Conservation (phyloP, 768 basidiomycete species). For the Phanerochaete sordida region DNA sequence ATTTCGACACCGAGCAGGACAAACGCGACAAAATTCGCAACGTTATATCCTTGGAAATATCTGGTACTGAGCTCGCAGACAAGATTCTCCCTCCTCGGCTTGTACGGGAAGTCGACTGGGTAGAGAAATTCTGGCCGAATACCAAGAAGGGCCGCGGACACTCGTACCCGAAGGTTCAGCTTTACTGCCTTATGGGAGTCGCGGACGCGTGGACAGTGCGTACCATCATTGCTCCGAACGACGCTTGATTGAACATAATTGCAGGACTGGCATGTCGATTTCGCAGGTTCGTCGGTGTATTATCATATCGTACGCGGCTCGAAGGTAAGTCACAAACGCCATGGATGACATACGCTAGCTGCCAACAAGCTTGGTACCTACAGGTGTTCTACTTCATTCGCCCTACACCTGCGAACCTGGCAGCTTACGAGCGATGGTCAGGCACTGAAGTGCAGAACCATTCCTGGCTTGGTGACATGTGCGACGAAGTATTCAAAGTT, state of each 20-base stretch:
- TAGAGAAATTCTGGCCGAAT: slow-evolving; percentile 91
- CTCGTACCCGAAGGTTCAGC: slow-evolving; percentile 86
- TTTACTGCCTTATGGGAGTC: slow-evolving; percentile 97
- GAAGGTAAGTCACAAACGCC: slow-evolving; percentile 49
- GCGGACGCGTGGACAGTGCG: slow-evolving; percentile 90
- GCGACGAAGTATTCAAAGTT: slow-evolving; percentile 87
- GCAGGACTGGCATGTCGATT: slow-evolving; percentile 98
- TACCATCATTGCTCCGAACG: slow-evolving; percentile 10
- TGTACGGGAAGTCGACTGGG: slow-evolving; percentile 93
- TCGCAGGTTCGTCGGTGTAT: slow-evolving; percentile 97
- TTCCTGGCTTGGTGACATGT: slow-evolving; percentile 91
- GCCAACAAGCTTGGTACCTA: not conserved
- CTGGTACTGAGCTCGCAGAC: slow-evolving; percentile 77
- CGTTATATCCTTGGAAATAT: slow-evolving; percentile 93
- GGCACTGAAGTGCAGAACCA: slow-evolving; percentile 86
- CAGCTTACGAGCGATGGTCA: slow-evolving; percentile 92
- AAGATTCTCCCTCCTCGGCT: slow-evolving; percentile 79
- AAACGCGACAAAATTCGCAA: slow-evolving; percentile 87
- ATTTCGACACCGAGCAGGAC: slow-evolving; percentile 65
- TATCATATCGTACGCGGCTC: slow-evolving; percentile 88
- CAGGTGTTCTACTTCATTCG: slow-evolving; percentile 95
- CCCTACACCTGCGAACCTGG: slow-evolving; percentile 81
- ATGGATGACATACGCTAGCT: not conserved
- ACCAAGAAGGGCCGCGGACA: slow-evolving; percentile 66
- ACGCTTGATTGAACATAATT: not conserved